A percentile compares a stretch with the other conserved stretches of the same genome.
These are phyloP conservation scores for Tagetes patula DNA, from an alignment of 129 eudicot genomes.

Conservation along the genomic window DNA sequence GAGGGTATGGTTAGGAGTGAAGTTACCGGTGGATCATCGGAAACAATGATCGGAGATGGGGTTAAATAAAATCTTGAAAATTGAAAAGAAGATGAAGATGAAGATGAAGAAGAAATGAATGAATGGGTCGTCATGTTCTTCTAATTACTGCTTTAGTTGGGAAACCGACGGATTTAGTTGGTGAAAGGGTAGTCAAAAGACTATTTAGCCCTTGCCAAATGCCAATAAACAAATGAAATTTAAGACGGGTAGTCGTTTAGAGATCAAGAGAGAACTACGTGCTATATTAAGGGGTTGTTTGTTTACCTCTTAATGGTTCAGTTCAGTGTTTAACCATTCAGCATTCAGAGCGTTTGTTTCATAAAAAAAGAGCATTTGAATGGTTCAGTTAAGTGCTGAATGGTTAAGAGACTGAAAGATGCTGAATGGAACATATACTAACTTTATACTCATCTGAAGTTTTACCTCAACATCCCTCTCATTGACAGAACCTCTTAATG, in stretches of 20 bases:
- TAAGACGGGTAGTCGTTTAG: not conserved
- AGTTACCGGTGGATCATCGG: constrained; percentile 30
- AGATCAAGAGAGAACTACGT: too few species aligned
- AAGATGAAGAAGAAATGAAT: constrained; percentile 15
- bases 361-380: too few species aligned
- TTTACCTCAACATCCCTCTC: too few species aligned
- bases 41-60: constrained; percentile 8
- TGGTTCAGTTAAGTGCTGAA: too few species aligned
- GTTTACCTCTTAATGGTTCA: too few species aligned
- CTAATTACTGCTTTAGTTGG: constrained; percentile 21
- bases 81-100: not conserved
- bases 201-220: not conserved
- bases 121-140: not conserved
- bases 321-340: too few species aligned
- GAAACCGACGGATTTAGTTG: constrained; percentile 16
- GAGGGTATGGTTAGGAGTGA: constrained; percentile 20
- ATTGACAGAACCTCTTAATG: too few species aligned
- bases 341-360: too few species aligned
- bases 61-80: constrained; percentile 18
- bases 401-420: too few species aligned
- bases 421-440: too few species aligned
- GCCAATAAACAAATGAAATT: not conserved
- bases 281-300: too few species aligned
- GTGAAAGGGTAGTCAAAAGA: not conserved
- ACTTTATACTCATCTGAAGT: too few species aligned